phyloP scores from a whole-genome alignment of 2,329 filamentous ascomycete genomes.

The Nakataea oryzae region DNA sequence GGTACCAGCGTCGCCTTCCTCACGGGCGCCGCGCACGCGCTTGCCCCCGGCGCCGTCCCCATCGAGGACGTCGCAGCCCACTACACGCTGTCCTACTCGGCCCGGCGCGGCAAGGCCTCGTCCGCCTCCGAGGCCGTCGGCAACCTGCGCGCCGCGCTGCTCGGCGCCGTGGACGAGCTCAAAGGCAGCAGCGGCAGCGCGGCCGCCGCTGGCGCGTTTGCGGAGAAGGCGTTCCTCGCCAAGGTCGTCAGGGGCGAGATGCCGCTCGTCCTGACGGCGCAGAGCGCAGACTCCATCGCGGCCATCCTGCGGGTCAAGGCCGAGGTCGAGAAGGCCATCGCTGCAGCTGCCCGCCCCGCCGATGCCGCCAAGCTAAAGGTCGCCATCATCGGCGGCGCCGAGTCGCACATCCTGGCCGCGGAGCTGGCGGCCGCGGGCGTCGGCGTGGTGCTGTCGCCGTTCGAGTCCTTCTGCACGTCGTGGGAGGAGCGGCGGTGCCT shows the following conservation, averaged over 20 bases:
- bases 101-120: conserved; percentile 31
- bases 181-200: conserved; percentile 15
- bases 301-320: conserved; percentile 47
- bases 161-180: conserved; percentile 29
- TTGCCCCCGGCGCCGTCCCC: conserved; percentile 41
- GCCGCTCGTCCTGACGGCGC: conserved; percentile 46
- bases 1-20: conserved; percentile 50
- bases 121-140: conserved; percentile 46
- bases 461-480: conserved; percentile 39
- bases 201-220: conserved; percentile 25
- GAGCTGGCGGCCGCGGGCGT: conserved; percentile 46
- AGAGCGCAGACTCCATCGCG: conserved; percentile 54
- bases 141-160: conserved; percentile 39
- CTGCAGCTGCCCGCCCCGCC: conserved; percentile 7
- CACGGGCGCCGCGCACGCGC: conserved; percentile 34
- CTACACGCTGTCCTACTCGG: conserved; percentile 37
- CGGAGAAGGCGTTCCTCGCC: conserved; percentile 38
- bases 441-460: conserved; percentile 48
- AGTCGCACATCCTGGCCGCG: conserved; percentile 47
- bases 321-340: conserved; percentile 35
- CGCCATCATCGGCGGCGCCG: conserved; percentile 51
- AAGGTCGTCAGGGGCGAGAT: conserved; percentile 42
- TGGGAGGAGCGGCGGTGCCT: conserved; percentile 56
- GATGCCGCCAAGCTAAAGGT: conserved; percentile 28
- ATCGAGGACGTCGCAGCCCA: conserved; percentile 37